phyloP scores from a whole-genome alignment of 495 filamentous ascomycete species.

The Evansstolkia leycettana region DNA sequence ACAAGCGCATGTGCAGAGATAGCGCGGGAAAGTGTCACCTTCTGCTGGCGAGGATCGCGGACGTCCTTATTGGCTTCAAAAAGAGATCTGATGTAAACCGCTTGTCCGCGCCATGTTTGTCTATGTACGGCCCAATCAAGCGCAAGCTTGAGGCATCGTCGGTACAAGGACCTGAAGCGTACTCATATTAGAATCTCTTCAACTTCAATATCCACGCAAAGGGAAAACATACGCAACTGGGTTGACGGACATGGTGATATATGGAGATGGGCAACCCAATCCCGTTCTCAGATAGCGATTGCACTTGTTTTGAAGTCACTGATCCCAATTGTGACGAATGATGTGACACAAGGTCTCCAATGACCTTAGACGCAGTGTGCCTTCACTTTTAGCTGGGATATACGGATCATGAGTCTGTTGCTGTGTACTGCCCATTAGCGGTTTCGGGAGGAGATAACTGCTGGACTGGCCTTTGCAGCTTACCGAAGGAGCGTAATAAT shows the following conservation, averaged over 20 bases:
- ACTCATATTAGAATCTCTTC: background rate
- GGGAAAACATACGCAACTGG: conserved; percentile 20
- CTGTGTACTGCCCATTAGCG: background rate
- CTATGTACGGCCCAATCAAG: conserved; percentile 92
- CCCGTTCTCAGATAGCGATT: too few species aligned
- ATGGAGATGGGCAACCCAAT: too few species aligned
- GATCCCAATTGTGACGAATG: too few species aligned
- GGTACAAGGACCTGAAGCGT: conserved; percentile 68
- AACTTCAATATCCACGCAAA: background rate
- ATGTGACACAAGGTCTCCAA: too few species aligned
- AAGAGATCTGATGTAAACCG: conserved; percentile 85
- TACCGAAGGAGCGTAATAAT: conserved; percentile 23
- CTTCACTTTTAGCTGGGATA: too few species aligned
- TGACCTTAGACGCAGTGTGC: too few species aligned
- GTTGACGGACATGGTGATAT: conserved; percentile 24
- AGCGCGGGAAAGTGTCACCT: conserved; percentile 37
- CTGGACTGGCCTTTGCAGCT: conserved; percentile 9
- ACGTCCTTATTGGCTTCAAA: conserved; percentile 91
- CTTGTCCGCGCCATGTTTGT: conserved; percentile 85
- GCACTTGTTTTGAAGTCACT: too few species aligned
- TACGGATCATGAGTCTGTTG: too few species aligned
- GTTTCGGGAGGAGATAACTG: conserved; percentile 7
- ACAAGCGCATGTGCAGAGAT: background rate
- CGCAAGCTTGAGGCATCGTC: conserved; percentile 80
- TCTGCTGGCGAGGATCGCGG: conserved; percentile 74